A percentile compares a stretch with the other conserved stretches of the same genome.
phyloP scores from a whole-genome alignment of 306 rosid genomes.

The Rubus idaeus region DNA sequence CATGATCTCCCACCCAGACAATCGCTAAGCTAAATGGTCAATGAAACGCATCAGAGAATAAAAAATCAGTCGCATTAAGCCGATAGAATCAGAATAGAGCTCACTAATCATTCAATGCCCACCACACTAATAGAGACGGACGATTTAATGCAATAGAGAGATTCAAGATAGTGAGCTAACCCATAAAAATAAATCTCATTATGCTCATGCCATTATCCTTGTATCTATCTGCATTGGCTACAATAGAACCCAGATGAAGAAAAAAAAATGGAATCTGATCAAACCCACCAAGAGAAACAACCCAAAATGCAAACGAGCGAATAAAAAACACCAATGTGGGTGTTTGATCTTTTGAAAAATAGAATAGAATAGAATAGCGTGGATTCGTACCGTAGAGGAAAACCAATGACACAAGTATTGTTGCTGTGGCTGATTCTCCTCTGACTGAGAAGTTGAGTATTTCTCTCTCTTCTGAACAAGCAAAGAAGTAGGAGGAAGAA shows the following conservation, averaged over 20 bases:
- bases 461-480: background rate
- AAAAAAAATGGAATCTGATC: background rate
- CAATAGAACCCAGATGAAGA: slow-evolving; percentile 22
- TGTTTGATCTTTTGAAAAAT: background rate
- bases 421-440: too few relatives aligned
- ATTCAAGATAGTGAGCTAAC: slow-evolving; percentile 21
- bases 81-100: background rate
- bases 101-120: background rate
- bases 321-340: background rate
- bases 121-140: background rate
- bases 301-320: background rate
- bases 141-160: background rate
- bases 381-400: background rate
- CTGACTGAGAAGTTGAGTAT: too few relatives aligned
- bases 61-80: background rate
- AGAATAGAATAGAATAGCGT: background rate
- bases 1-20: background rate
- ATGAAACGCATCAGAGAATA: background rate
- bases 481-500: background rate
- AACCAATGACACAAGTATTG: background rate
- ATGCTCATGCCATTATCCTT: background rate
- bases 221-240: slow-evolving; percentile 1
- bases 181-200: slow-evolving; percentile 16
- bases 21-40: background rate
- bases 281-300: slow-evolving; percentile 11